Percentiles rank a stretch among this genome's conserved stretches.
These are phyloP conservation scores for Pyrenophora graminea DNA, from an alignment of 2,329 filamentous ascomycete species.

Conservation along the genomic window DNA sequence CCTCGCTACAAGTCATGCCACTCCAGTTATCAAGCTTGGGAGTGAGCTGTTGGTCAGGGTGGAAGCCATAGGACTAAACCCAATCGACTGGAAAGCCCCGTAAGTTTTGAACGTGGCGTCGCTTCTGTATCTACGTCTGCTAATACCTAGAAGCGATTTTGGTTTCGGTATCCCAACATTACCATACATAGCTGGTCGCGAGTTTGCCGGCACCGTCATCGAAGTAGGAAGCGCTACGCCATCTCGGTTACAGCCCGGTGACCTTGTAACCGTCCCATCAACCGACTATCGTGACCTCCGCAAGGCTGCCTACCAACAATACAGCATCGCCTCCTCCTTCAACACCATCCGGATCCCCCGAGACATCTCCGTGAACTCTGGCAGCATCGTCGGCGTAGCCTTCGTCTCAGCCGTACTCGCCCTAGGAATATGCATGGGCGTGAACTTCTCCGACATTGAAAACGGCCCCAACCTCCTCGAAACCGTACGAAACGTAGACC, in stretches of 20 bases:
- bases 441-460: conserved; percentile 62
- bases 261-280: conserved; percentile 63
- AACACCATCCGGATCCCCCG: conserved; percentile 67
- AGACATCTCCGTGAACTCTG: conserved; percentile 57
- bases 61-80: conserved; percentile 71
- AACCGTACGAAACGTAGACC: conserved; percentile 54
- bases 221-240: conserved; percentile 45
- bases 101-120: conserved; percentile 46
- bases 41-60: conserved; percentile 67
- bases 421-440: conserved; percentile 70
- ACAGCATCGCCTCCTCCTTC: conserved; percentile 66
- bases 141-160: conserved; percentile 59
- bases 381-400: conserved; percentile 69
- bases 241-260: conserved; percentile 54
- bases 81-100: conserved; percentile 77
- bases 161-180: conserved; percentile 70
- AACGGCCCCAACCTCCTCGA: conserved; percentile 63
- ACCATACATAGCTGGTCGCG: conserved; percentile 71
- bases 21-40: conserved; percentile 52
- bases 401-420: conserved; percentile 71
- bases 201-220: conserved; percentile 69
- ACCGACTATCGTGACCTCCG: conserved; percentile 75
- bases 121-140: neutral
- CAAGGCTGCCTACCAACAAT: conserved; percentile 74
- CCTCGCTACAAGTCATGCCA: conserved; percentile 50